Conservation (phyloP, 148 eudicot genomes). For the Cornus florida region DNA sequence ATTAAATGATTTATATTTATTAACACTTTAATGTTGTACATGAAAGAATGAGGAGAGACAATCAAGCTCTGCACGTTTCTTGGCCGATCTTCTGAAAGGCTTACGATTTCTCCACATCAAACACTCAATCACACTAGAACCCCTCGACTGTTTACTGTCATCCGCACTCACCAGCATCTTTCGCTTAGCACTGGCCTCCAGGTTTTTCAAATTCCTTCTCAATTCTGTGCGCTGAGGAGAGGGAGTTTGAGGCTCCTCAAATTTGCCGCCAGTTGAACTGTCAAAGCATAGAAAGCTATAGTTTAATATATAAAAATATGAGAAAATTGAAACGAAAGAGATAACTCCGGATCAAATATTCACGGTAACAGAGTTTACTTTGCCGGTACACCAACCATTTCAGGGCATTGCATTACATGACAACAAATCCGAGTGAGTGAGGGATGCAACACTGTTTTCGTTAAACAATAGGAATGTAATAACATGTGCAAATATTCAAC, state of each 20-base stretch:
- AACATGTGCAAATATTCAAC: no score
- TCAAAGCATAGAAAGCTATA: neutral
- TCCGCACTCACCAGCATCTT: constrained; percentile 30
- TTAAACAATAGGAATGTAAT: no score
- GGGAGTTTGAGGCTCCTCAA: constrained; percentile 87
- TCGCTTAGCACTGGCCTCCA: constrained; percentile 31
- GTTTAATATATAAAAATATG: neutral
- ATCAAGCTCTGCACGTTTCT: constrained; percentile 66
- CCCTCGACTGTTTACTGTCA: constrained; percentile 10
- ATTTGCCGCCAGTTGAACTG: constrained; percentile 51
- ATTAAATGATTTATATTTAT: constrained; percentile 16
- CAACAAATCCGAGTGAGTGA: no score
- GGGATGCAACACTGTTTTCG: no score
- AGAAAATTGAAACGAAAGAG: neutral
- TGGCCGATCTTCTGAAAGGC: constrained; percentile 70
- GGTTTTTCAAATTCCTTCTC: constrained; percentile 43
- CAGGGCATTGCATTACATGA: no score
- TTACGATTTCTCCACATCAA: constrained; percentile 81
- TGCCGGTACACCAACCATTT: no score
- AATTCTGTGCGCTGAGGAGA: constrained; percentile 57
- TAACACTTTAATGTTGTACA: constrained; percentile 21
- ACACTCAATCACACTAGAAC: constrained; percentile 40
- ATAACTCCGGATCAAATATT: neutral
- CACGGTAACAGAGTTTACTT: no score
- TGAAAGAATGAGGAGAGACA: constrained; percentile 52